Base-by-base conservation (phyloP, 805 yeast species). In the Komagataella mondaviorum region DNA sequence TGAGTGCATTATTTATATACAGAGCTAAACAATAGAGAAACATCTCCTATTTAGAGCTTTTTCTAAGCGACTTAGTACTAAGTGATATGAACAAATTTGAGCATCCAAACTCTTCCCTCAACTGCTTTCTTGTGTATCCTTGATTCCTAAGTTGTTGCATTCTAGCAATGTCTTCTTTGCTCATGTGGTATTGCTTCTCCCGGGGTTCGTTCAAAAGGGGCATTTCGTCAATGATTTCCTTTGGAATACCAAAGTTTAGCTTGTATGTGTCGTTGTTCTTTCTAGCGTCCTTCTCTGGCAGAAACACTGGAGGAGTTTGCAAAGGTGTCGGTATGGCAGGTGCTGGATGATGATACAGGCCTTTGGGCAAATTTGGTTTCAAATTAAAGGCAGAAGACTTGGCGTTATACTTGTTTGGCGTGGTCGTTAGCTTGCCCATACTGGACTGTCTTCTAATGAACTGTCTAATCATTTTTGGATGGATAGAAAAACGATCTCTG, bases 311-410 rank as follows among this genome's bases (percentile, higher is more conserved):
- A 30, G 71, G 71, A 3, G 70, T 68, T 12, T 61, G 54, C 49
- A 59, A 58, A 6, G 69, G 66, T 23, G 60, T 59, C 45, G 59
- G 55, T 4, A 65, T 56, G 1, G 71, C 62, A 43, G 71, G 71
- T 12, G 71, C 62, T 39, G 71, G 71, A 50, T 66, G 68, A 51
- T 57, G 64, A 51, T 57, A 65, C 7, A 67, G 49, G 1, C 71
- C 71, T 10, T 59, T 54, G 12, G 71, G 70, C 24, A 66, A 54
- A 8, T 51, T 51, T 23, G 69, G 70, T 49, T 59, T 66, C 24
- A 66, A 46, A 50, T 68, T 68, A 58, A 65, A 68, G 6, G 65
- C 71, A 17, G 70, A 65, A 1, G 70, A 64, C 54, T 62, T 67
- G 5, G 64, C 46, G 50, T 66, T 67, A 55, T 59, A 68, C 53